Evolutionary conservation across 1,139 yeast genomes (phyloP), one percentile per base, ranked within the genome.

Genomic region (Sugiyamaella pinicola): DNA sequence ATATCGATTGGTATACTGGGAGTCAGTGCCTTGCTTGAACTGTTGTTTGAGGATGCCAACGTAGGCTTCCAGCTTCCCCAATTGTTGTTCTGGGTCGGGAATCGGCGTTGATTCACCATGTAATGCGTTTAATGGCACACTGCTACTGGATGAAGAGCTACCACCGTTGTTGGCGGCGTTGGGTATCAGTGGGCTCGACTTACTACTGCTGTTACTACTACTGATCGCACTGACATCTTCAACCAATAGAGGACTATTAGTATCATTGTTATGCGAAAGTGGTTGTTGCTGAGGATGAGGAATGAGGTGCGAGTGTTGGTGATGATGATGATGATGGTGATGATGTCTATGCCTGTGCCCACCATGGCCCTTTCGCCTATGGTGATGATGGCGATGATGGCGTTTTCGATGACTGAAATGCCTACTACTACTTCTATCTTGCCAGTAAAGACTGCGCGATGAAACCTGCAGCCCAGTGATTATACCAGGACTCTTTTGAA

Each of bases 1-100:
- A 33, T 43, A 43, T 21, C 40, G 13, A 21, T 13, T 34, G 13
- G 39, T 34, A 35, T 31, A 35, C 12, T 33, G 43, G 17, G 43
- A 28, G 26, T 46, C 42, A 10, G 21, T 40, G 10, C 43, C 43
- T 18, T 46, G 49, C 33, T 31, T 46, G 18, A 26, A 24, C 17
- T 38, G 49, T 12, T 46, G 43, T 21, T 46, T 46, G 17, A 46
- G 19, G 6, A 46, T 28, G 9, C 38, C 44, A 13, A 35, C 49
- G 15, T 37, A 46, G 12, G 49, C 49, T 39, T 46, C 49, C 21
- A 46, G 26, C 18, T 46, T 46, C 5, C 49, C 42, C 13, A 37
- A 19, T 17, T 37, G 49, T 17, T 28, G 38, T 17, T 46, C 49
- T 18, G 43, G 26, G 19, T 35, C 43, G 12, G 49, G 33, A 26